Conservation (phyloP, 768 basidiomycete species). For the Lactarius evosmus region DNA sequence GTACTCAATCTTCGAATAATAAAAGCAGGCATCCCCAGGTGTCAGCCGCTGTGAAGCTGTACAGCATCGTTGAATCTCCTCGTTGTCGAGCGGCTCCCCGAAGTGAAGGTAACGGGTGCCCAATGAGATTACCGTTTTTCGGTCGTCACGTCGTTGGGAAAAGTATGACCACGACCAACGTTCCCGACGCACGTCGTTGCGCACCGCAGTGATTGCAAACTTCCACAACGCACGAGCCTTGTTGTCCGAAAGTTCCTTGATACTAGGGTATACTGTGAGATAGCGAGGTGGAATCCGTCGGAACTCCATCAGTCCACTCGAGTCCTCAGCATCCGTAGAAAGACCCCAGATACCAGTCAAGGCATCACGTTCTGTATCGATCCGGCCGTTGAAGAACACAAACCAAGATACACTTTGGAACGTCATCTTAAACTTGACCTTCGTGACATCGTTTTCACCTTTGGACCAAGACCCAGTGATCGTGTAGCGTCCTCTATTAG, state of each 20-base stretch:
- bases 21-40: constrained; percentile 32
- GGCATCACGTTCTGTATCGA: constrained; percentile 15
- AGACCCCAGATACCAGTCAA: constrained; percentile 15
- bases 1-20: constrained; percentile 25
- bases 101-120: constrained; percentile 28
- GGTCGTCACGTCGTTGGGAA: constrained; percentile 31
- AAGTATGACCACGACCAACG: constrained; percentile 36
- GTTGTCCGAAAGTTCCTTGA: constrained; percentile 28
- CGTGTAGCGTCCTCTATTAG: constrained; percentile 16
- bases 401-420: constrained; percentile 15
- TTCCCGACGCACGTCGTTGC: constrained; percentile 28
- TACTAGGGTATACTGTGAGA: constrained; percentile 31
- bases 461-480: constrained; percentile 25
- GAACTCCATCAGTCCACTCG: constrained; percentile 28
- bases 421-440: constrained; percentile 24
- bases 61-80: constrained; percentile 28
- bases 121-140: constrained; percentile 32
- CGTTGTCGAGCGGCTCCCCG: constrained; percentile 23
- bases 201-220: constrained; percentile 33
- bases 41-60: constrained; percentile 26
- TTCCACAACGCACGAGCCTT: constrained; percentile 33
- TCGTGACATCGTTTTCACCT: constrained; percentile 17
- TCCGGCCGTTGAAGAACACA: constrained; percentile 6
- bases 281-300: constrained; percentile 30
- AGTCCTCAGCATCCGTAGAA: neutral